A percentile compares a stretch with the other conserved stretches of the same genome.
Evolutionary conservation across 2,329 filamentous ascomycete genomes (phyloP).

Genomic region (Allantophomopsis lycopodina): DNA sequence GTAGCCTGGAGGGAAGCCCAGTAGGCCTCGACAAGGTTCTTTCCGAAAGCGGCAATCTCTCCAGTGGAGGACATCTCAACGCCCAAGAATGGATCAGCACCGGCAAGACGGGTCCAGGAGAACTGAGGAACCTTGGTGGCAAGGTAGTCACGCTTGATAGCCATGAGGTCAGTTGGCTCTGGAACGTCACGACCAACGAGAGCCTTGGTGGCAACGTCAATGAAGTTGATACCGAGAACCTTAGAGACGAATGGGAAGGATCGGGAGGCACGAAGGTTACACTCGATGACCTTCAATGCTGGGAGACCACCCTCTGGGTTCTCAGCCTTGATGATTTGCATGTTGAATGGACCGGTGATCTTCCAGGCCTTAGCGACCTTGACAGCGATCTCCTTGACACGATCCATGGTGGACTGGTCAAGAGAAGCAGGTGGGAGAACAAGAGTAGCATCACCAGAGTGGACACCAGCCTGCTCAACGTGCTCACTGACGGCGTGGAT

Average conservation of each 20-base stretch:
- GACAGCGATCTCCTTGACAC: slow-evolving; percentile 87
- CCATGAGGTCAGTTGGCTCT: slow-evolving; percentile 78
- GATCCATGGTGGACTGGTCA: slow-evolving; percentile 62
- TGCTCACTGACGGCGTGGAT: slow-evolving; percentile 92
- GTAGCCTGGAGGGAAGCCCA: slow-evolving; percentile 92
- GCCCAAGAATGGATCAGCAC: slow-evolving; percentile 92
- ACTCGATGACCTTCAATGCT: slow-evolving; percentile 90
- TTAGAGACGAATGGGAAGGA: slow-evolving; percentile 99
- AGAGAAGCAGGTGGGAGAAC: slow-evolving; percentile 78
- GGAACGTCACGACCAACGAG: slow-evolving; percentile 78
- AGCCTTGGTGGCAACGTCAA: slow-evolving; percentile 87
- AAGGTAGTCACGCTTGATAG: slow-evolving; percentile 75
- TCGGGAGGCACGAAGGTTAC: slow-evolving; percentile 91
- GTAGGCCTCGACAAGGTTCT: slow-evolving; percentile 91
- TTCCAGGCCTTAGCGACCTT: slow-evolving; percentile 96
- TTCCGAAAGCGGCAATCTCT: slow-evolving; percentile 98
- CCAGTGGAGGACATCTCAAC: slow-evolving; percentile 97
- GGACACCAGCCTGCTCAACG: slow-evolving; percentile 92
- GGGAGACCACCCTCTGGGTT: slow-evolving; percentile 62
- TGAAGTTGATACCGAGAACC: slow-evolving; percentile 92
- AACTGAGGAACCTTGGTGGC: slow-evolving; percentile 98
- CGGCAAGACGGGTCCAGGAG: slow-evolving; percentile 95
- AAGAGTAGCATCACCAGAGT: slow-evolving; percentile 93
- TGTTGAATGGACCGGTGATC: slow-evolving; percentile 98
- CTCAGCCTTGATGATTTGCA: slow-evolving; percentile 96